These are phyloP conservation scores for Guillardia theta DNA, from an alignment of 78 protist species.

Conservation along the genomic window DNA sequence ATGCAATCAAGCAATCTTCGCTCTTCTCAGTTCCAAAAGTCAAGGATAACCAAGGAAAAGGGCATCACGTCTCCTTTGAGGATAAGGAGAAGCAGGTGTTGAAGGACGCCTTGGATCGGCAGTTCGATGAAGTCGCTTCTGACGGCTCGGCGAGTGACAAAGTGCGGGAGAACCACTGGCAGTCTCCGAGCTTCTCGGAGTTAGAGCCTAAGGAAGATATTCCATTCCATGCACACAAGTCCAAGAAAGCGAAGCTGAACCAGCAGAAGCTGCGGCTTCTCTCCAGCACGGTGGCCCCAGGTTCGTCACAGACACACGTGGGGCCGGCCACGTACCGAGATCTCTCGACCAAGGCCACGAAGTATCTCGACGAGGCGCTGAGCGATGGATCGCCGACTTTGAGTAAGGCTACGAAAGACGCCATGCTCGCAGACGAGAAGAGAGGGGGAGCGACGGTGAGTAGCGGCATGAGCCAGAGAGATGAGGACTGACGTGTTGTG, in stretches of 20 bases:
- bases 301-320: neutral
- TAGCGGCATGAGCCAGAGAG: neutral
- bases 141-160: neutral
- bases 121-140: neutral
- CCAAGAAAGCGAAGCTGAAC: neutral
- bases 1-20: neutral
- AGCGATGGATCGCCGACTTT: neutral
- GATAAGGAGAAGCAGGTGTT: neutral
- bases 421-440: neutral
- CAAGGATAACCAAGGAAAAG: neutral
- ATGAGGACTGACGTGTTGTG: neutral
- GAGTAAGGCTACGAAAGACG: neutral
- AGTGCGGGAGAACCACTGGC: neutral
- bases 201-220: neutral
- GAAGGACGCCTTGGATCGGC: neutral
- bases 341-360: neutral
- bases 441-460: neutral
- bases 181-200: neutral
- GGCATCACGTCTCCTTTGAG: neutral
- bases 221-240: neutral
- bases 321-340: neutral
- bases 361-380: neutral
- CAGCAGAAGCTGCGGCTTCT: neutral
- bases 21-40: neutral
- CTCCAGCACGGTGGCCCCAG: neutral